Evolutionary conservation across 768 basidiomycete genomes (phyloP).

Genomic region (Terana coerulea): DNA sequence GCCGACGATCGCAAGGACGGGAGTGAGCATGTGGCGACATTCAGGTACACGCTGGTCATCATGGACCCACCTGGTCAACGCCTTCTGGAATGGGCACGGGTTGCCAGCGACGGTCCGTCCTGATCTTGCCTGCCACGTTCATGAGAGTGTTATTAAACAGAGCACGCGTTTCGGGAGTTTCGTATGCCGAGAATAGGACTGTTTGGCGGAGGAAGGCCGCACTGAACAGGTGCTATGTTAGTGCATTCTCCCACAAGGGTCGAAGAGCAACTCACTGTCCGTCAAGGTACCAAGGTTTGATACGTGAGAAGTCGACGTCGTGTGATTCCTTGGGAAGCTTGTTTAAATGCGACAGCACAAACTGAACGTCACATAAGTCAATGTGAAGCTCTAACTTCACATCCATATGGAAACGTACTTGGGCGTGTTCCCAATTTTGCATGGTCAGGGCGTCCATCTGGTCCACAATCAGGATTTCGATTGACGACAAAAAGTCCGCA

Average conservation of each 20-base stretch:
- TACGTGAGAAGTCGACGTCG: slow-evolving; percentile 92
- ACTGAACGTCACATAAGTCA: slow-evolving; percentile 40
- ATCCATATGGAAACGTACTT: slow-evolving; percentile 55
- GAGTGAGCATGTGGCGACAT: neutral
- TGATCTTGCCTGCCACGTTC: slow-evolving; percentile 83
- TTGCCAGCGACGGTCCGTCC: slow-evolving; percentile 62
- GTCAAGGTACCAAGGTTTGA: slow-evolving; percentile 98
- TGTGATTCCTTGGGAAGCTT: slow-evolving; percentile 90
- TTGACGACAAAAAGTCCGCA: slow-evolving; percentile 88
- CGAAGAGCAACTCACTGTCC: slow-evolving; percentile 61
- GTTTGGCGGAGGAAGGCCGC: slow-evolving; percentile 87
- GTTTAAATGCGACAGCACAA: slow-evolving; percentile 82
- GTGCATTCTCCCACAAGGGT: neutral
- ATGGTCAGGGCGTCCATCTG: slow-evolving; percentile 90
- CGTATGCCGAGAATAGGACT: slow-evolving; percentile 80
- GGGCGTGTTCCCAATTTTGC: slow-evolving; percentile 99
- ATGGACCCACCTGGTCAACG: slow-evolving; percentile 63
- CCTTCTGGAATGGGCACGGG: slow-evolving; percentile 81
- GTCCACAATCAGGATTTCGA: slow-evolving; percentile 88
- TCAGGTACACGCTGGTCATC: neutral
- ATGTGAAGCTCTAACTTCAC: neutral
- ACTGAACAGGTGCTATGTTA: slow-evolving; percentile 39
- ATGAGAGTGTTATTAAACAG: slow-evolving; percentile 72
- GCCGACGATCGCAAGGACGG: slow-evolving; percentile 3
- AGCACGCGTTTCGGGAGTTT: slow-evolving; percentile 83